A percentile compares a stretch with the other conserved stretches of the same genome.
phyloP scores from a whole-genome alignment of 495 filamentous ascomycete genomes.

The Xylona heveae region DNA sequence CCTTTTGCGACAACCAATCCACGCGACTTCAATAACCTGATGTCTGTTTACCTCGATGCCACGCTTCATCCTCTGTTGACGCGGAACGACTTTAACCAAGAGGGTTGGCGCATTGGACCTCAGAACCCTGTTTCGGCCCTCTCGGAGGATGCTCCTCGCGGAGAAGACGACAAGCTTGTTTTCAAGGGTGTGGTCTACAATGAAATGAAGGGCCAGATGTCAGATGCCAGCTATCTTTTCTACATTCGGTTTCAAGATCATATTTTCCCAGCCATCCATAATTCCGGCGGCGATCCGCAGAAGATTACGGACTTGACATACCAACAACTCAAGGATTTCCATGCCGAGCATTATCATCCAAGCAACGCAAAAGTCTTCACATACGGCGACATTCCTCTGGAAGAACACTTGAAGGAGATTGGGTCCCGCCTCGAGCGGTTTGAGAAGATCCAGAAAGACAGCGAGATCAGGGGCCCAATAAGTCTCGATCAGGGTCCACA shows the following conservation, averaged over 20 bases:
- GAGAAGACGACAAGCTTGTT: slow-evolving; percentile 40
- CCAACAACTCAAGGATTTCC: slow-evolving; percentile 65
- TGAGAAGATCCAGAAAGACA: slow-evolving; percentile 42
- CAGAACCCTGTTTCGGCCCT: slow-evolving; percentile 49
- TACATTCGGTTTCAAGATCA: slow-evolving; percentile 89
- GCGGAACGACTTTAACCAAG: slow-evolving; percentile 79
- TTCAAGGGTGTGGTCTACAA: slow-evolving; percentile 99
- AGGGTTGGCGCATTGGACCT: slow-evolving; percentile 89
- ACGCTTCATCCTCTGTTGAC: slow-evolving; percentile 78
- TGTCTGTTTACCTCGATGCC: slow-evolving; percentile 92
- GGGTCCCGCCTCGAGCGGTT: slow-evolving; percentile 50
- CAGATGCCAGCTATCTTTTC: slow-evolving; percentile 86
- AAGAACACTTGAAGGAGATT: slow-evolving; percentile 57
- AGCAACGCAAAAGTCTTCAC: slow-evolving; percentile 91
- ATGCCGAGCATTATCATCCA: slow-evolving; percentile 81
- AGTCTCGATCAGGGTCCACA: slow-evolving; percentile 43
- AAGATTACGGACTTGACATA: slow-evolving; percentile 92
- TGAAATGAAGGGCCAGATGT: slow-evolving; percentile 99
- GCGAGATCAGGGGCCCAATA: slow-evolving; percentile 53
- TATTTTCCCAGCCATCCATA: slow-evolving; percentile 80
- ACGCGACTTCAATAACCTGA: slow-evolving; percentile 84
- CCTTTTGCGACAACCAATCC: slow-evolving; percentile 95
- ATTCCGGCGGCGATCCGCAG: slow-evolving; percentile 86
- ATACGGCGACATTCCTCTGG: slow-evolving; percentile 80
- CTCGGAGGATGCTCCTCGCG: no score